Base-by-base conservation (phyloP, 805 yeast species). In the Candida stauntonica region DNA sequence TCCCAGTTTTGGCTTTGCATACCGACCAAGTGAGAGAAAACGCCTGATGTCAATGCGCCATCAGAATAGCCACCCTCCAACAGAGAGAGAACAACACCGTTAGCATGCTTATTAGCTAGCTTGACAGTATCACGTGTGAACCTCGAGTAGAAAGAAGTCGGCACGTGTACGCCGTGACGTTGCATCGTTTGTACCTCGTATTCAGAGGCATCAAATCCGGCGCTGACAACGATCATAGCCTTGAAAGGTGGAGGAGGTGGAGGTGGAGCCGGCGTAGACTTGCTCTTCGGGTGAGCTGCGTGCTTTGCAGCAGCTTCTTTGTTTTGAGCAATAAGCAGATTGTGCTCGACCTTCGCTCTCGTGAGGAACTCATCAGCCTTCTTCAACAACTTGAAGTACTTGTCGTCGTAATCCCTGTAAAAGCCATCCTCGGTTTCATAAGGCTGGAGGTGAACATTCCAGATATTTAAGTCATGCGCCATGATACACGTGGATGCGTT, bases 51-150 rank as follows among this genome's bases (percentile, higher is more conserved):
- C 14, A 86, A 67, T 0, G 95, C 95, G 4, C 83, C 82, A 51
- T 85, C 88, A 1, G 93, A 81, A 55, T 86, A 86, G 1, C 95
- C 95, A 18, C 95, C 95, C 62, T 86, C 95, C 46, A 86, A 61
- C 17, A 86, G 59, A 1, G 94, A 83, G 0, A 86, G 47, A 0
- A 85, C 64, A 42, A 75, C 75, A 9, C 89, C 84, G 9, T 69
- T 60, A 5, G 81, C 63, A 50, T 74, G 82, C 33, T 73, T 66
- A 41, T 80, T 73, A 5, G 93, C 85, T 32, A 86, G 60, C 38
- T 70, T 73, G n/a, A 79, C 76, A 1, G 83, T 79, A 57, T 86
- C 95, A 26, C 70, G 68, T 5, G 94, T 80, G 53, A 86, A 85
- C 29, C 68, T 70, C 15, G 84, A 72, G 56, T 81, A 86, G 53